Base-by-base conservation (phyloP, 2,329 filamentous ascomycete species). In the Clonostachys byssicola region DNA sequence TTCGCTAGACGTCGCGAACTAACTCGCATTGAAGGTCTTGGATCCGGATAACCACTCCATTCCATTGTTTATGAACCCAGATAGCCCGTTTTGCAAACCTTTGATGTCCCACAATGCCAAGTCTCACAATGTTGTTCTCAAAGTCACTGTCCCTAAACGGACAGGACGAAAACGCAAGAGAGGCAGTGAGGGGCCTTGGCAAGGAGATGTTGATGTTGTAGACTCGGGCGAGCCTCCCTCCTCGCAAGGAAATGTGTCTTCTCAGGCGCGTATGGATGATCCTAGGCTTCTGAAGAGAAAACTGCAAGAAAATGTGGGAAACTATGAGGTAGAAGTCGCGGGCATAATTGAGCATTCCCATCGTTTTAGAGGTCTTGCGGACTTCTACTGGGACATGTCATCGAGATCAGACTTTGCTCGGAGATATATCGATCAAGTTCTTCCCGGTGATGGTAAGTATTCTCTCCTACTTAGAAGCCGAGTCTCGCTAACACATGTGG, bases 151-250 rank as follows among this genome's bases (percentile, higher is more conserved):
- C 1, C 92, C 94, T 0, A 94, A 85, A 64, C 77, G 89, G 47
- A 96, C 91, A 3, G 92, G 92, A 4, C 81, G 90, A 50, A 95
- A 88, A 66, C 81, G 92, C 49, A 96, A 92, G 69, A 77, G 85
- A 55, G 91, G 89, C n/a, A 83, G 82, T 6, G 63, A 84, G 47
- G 85, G 75, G 5, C 83, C 86, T 0, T 92, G 83, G 60, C 67
- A 74, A 39, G 74, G 74, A 5, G 67, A 72, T 44, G 35, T 66
- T 6, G 59, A 70, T 12, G 52, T 67, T 14, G 42, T 60, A 3
- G 57, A 65, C 47, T 16, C 47, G 4, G 14, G 46, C 3, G n/a
- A 38, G 12, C 51, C 47, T 30, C 23, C 23, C 8, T 30, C 23
- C 8, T 30, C 23, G 8, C 49, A 54, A 12, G 47, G 54, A 36